phyloP scores from a whole-genome alignment of 768 basidiomycete species.

The Boletales sp. region DNA sequence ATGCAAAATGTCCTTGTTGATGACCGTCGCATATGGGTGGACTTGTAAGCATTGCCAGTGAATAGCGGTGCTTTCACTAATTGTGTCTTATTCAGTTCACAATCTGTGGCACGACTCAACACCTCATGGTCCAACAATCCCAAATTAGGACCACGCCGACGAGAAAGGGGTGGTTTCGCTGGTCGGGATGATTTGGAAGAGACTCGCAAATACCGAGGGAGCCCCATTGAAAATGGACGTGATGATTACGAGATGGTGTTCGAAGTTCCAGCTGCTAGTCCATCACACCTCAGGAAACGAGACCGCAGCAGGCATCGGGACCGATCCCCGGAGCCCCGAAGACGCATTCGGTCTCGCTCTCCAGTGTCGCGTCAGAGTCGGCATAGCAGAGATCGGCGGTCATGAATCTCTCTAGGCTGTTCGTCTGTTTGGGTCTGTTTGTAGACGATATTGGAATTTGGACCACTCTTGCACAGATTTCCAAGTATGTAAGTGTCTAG shows the following conservation, averaged over 20 bases:
- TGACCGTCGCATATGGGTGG: conserved; percentile 97
- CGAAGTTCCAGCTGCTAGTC: conserved; percentile 52
- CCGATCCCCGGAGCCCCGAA: conserved; percentile 22
- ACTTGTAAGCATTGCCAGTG: conserved; percentile 65
- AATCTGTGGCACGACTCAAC: conserved; percentile 90
- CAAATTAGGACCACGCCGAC: conserved; percentile 42
- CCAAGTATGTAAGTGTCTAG: conserved; percentile 21
- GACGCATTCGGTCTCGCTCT: conserved; percentile 23
- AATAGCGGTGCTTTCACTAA: conserved; percentile 12
- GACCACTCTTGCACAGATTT: conserved; percentile 2
- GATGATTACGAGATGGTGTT: conserved; percentile 76
- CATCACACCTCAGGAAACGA: conserved; percentile 38
- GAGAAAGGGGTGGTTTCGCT: conserved; percentile 48
- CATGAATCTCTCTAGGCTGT: conserved; percentile 9
- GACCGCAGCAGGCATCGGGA: conserved; percentile 55
- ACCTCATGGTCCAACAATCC: conserved; percentile 78
- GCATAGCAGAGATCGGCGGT: conserved; percentile 34
- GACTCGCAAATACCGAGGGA: conserved; percentile 60
- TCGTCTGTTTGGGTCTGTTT: conserved; percentile 23
- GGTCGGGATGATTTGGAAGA: conserved; percentile 74
- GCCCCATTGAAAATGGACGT: conserved; percentile 28
- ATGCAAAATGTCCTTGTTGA: conserved; percentile 99
- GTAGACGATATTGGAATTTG: conserved; percentile 12
- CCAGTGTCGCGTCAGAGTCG: conserved; percentile 22
- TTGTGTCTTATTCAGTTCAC: conserved; percentile 52